Base-by-base conservation (phyloP, 2,329 filamentous ascomycete species). In the Eurotiales sp. region DNA sequence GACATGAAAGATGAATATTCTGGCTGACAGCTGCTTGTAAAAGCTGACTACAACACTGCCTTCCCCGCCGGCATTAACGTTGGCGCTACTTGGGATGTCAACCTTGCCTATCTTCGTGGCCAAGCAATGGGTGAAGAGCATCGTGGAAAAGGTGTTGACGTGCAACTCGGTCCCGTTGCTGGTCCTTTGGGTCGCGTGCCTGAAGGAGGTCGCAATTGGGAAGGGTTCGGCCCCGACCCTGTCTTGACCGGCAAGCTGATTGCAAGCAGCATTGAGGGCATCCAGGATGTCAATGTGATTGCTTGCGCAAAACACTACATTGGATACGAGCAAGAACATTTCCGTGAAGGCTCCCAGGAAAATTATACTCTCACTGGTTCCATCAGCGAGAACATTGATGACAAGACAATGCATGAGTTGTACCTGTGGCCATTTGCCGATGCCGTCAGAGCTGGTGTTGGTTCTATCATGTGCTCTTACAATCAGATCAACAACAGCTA, bases 301-400 rank as follows among this genome's bases (percentile, higher is more conserved):
- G 89, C 90, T 55, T 90, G 86, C 61, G 86, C 86, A 42, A 92
- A 91, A 76, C 87, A 91, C 64, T 86, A 76, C 64, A 81, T 89
- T 53, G 79, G 73, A 44, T 88, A 91, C 60, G 87, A 89, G 70
- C 88, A 90, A 72, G 77, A 88, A 77, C 72, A 86, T 70, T 79
- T 86, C 82, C 82, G 87, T 54, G 83, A 87, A 61, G 66, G 72
- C 19, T 81, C 84, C 63, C 79, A 85, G 40, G 65, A 69, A 39
- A 79, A 76, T 14, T 82, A 77, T 61, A 78, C 86, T 60, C 82
- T 88, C 44, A 75, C 77, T 14, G 84, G 88, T 62, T 73, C 75
- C 22, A 55, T 81, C 55, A 83, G 79, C 67, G 76, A 78, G 27
- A 85, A 85, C 59, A 61, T 85, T 42, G 82, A 85, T 55, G 82